These are phyloP conservation scores for Pelagophyceae sp. DNA, from an alignment of 352 stramenopile species.

Conservation along the genomic window DNA sequence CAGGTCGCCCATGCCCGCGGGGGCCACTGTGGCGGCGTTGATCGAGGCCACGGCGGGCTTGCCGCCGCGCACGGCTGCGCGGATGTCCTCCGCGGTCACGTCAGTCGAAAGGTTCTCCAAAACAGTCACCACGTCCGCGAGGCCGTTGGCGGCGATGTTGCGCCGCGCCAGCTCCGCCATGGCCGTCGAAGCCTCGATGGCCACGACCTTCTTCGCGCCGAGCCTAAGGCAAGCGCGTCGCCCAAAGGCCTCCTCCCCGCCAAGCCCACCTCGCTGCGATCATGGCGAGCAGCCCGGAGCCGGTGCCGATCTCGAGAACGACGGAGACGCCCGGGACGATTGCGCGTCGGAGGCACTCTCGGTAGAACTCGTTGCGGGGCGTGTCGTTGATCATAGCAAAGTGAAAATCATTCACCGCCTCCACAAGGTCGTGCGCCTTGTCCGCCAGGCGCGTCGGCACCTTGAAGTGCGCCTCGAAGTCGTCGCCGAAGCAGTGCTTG, in stretches of 20 bases:
- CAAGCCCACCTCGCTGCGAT: slow-evolving; percentile 6
- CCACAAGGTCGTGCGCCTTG: neutral
- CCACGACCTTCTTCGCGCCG: neutral
- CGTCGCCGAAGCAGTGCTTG: neutral
- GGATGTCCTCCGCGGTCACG: neutral
- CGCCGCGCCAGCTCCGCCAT: slow-evolving; percentile 6
- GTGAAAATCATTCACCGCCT: slow-evolving; percentile 20
- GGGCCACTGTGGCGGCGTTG: neutral
- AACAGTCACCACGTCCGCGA: neutral
- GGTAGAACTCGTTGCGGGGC: slow-evolving; percentile 17
- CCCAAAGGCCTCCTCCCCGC: no score
- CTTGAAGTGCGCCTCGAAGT: slow-evolving; percentile 9
- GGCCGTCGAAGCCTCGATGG: neutral
- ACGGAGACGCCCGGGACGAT: slow-evolving; percentile 1
- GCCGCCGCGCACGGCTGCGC: neutral
- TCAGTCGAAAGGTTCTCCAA: neutral
- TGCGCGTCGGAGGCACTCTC: slow-evolving; percentile 9
- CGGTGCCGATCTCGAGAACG: slow-evolving; percentile 16
- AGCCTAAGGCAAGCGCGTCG: no score
- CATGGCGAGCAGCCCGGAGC: slow-evolving; percentile 6
- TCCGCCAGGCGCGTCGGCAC: neutral
- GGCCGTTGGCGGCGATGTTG: slow-evolving; percentile 7
- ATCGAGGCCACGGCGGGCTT: neutral
- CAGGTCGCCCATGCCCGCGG: neutral
- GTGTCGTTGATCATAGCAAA: slow-evolving; percentile 18